Evolutionary conservation across 1,284 basidiomycete species (phyloP), one percentile per base, ranked within the genome.

Genomic region (Papiliotrema laurentii): DNA sequence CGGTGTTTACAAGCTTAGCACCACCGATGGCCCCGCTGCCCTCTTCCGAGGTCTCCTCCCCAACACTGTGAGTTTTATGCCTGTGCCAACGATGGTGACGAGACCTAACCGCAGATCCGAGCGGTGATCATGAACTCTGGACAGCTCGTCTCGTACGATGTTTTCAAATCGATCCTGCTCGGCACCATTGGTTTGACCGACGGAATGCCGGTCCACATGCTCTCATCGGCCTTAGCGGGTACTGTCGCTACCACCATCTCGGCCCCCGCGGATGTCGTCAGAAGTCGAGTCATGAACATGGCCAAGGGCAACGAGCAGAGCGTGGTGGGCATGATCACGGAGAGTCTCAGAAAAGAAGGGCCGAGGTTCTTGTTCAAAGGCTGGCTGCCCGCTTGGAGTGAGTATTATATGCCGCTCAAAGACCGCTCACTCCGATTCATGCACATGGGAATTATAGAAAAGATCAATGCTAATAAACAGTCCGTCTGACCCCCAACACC

Each of bases 101-200:
- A 22, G 6, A 33, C 26, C 35, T 33, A 26, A 22, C 22, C 26
- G 26, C 34, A 74, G 73, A 62, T 74, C 43, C 71, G 78, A 45
- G 77, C 77, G 1, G 69, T 78, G 14, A 61, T 79, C 22, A 79
- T 80, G 78, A 79, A 79, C 63, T 64, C 73, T 19, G 72, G 74
- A 7, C 75, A 77, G 65, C 68, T 77, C 24, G 75, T 74, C 16
- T 73, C 73, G 21, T 80, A 79, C 66, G 78, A 79, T 59, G 73
- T 73, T 51, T 78, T 79, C 73, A 80, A 80, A 62, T 67, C 68
- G n/a, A 25, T 63, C 31, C 66, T 80, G 13, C 65, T 76, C n/a
- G 47, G 59, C 14, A 55, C 65, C 14, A 61, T 61, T 21, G 64
- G 67, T 44, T 71, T 78, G 49, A 42, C 58, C 2, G 76, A 79